phyloP scores from a whole-genome alignment of 1,284 basidiomycete genomes.

The Testicularia cyperi region DNA sequence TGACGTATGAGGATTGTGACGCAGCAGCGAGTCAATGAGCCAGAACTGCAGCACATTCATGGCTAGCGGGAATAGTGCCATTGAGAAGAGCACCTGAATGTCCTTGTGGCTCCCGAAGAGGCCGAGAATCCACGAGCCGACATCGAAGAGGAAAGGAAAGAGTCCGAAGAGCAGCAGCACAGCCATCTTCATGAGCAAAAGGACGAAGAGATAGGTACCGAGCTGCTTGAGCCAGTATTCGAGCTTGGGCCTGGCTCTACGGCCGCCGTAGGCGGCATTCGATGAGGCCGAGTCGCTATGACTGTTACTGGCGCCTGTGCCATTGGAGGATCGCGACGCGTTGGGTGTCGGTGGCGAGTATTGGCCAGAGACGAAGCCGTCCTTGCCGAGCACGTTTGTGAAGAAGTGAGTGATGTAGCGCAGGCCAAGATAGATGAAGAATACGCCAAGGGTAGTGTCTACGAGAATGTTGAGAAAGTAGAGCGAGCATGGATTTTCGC shows the following conservation, averaged over 20 bases:
- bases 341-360: conserved; percentile 63
- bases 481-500: conserved; percentile 55
- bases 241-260: conserved; percentile 41
- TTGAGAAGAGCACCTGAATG: conserved; percentile 64
- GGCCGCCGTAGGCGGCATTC: conserved; percentile 5
- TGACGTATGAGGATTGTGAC: conserved; percentile 48
- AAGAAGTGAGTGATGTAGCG: conserved; percentile 71
- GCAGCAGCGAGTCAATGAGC: conserved; percentile 56
- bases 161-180: conserved; percentile 75
- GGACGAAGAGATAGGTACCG: conserved; percentile 76
- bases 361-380: conserved; percentile 81
- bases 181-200: conserved; percentile 79
- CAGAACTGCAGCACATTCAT: conserved; percentile 68
- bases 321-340: background rate
- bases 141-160: conserved; percentile 68
- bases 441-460: conserved; percentile 90
- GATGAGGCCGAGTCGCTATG: too few species aligned
- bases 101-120: conserved; percentile 69
- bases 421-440: conserved; percentile 78
- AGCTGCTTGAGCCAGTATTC: conserved; percentile 79
- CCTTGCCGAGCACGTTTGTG: conserved; percentile 68
- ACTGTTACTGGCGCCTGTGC: conserved; percentile 8
- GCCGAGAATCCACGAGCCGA: conserved; percentile 79
- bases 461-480: conserved; percentile 94
- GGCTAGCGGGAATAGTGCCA: conserved; percentile 87